Percentiles rank a stretch among this genome's conserved stretches.
These are phyloP conservation scores for Nosema muscidifuracis DNA, from an alignment of 371 early-diverging fungal species.

Conservation along the genomic window DNA sequence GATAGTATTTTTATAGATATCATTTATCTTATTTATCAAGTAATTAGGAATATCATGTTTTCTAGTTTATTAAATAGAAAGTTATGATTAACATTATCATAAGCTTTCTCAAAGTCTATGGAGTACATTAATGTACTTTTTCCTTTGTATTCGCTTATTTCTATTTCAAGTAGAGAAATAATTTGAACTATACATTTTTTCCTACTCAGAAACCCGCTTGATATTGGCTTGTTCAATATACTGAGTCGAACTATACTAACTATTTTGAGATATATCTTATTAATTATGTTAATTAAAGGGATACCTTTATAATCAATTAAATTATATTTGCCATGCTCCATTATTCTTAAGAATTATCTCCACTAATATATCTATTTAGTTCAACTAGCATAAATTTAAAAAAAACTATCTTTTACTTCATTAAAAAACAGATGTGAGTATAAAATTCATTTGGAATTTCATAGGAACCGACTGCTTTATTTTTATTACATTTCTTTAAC, in stretches of 20 bases:
- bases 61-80: neutral
- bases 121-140: conserved; percentile 9
- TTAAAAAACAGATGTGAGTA: neutral
- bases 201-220: conserved; percentile 23
- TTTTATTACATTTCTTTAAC: neutral
- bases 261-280: conserved; percentile 18
- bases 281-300: conserved; percentile 4
- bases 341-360: neutral
- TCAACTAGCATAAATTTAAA: neutral
- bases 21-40: neutral
- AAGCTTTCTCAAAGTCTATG: conserved; percentile 15
- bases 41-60: neutral
- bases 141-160: conserved; percentile 6
- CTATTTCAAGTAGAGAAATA: conserved; percentile 11
- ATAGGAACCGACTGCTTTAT: neutral
- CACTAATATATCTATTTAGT: neutral
- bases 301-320: conserved; percentile 40
- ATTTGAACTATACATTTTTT: conserved; percentile 28
- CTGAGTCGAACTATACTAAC: neutral
- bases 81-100: neutral
- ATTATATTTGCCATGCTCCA: conserved; percentile 18
- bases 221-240: neutral
- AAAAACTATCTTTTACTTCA: neutral
- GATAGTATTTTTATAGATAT: conserved; percentile 10
- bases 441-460: neutral